These are phyloP conservation scores for Aspergillus brunneoviolaceus DNA, from an alignment of 2,329 filamentous ascomycete species.

Conservation along the genomic window DNA sequence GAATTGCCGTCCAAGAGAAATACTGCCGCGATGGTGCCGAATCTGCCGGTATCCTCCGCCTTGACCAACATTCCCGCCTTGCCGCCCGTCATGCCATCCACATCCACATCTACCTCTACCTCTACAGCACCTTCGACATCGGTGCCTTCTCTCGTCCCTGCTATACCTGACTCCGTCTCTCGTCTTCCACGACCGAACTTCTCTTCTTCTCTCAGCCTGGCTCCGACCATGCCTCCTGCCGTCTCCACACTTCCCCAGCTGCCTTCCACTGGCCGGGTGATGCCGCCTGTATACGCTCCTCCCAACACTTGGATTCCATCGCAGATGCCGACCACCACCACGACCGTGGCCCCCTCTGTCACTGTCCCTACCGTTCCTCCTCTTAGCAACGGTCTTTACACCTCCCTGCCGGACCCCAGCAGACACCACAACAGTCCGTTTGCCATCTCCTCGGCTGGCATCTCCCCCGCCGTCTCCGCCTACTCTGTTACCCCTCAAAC, in stretches of 20 bases:
- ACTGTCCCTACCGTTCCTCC: constrained; percentile 31
- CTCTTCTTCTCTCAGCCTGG: constrained; percentile 55
- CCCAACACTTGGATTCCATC: constrained; percentile 52
- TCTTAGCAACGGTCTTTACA: constrained; percentile 31
- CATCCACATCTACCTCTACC: constrained; percentile 20
- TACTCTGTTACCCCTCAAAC: constrained; percentile 63
- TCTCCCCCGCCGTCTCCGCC: constrained; percentile 69
- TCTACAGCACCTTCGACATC: constrained; percentile 27
- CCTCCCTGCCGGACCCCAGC: constrained; percentile 35
- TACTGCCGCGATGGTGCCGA: constrained; percentile 22
- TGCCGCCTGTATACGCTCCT: constrained; percentile 69
- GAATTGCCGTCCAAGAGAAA: constrained; percentile 59
- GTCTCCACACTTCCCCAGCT: constrained; percentile 52
- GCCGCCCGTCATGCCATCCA: constrained; percentile 34
- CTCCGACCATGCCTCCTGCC: constrained; percentile 37
- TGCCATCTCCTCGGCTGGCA: constrained; percentile 53
- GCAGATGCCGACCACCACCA: constrained; percentile 37
- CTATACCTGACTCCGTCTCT: constrained; percentile 39
- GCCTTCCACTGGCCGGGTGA: constrained; percentile 66
- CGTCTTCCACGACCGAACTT: constrained; percentile 71
- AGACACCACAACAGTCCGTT: constrained; percentile 53
- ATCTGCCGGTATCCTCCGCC: constrained; percentile 26
- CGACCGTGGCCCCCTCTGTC: constrained; percentile 21
- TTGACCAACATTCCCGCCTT: constrained; percentile 31
- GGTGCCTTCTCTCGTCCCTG: constrained; percentile 34